phyloP scores from a whole-genome alignment of 106 monocot species.

The Hemerocallis citrina region DNA sequence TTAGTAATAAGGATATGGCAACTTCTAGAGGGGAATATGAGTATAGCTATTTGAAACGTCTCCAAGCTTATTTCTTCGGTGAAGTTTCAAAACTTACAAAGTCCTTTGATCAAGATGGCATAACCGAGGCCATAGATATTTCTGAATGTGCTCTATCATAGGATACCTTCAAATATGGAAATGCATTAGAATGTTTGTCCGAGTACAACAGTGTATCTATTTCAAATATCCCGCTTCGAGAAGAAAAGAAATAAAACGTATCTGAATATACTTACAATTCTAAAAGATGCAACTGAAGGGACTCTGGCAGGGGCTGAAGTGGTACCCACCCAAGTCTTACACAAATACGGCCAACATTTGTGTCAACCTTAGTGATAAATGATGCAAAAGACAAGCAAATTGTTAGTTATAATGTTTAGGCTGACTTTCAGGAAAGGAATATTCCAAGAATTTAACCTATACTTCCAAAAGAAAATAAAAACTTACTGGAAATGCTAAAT shows the following conservation, averaged over 20 bases:
- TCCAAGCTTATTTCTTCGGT: neutral
- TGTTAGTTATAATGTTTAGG: neutral
- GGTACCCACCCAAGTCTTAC: slow-evolving; percentile 97
- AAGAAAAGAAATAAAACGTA: neutral
- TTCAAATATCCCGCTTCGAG: neutral
- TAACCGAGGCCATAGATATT: slow-evolving; percentile 54
- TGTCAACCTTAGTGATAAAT: slow-evolving; percentile 52
- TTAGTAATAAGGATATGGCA: neutral
- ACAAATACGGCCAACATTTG: slow-evolving; percentile 89
- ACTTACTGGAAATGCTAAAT: slow-evolving; percentile 85
- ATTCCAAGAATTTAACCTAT: too few species aligned
- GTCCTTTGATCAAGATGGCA: slow-evolving; percentile 47
- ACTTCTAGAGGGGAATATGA: neutral
- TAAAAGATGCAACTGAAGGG: slow-evolving; percentile 82
- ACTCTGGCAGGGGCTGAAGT: slow-evolving; percentile 82
- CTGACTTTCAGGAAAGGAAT: neutral
- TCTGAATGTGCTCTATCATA: slow-evolving; percentile 66
- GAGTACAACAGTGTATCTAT: too few species aligned
- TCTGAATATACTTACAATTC: slow-evolving; percentile 47
- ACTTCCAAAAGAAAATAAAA: neutral
- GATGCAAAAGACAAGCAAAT: neutral
- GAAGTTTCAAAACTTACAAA: slow-evolving; percentile 25
- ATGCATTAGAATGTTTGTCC: neutral
- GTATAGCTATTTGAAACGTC: too few species aligned
- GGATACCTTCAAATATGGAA: slow-evolving; percentile 55